Evolutionary conservation across 768 basidiomycete species (phyloP), one percentile per base, ranked within the genome.

Genomic region (Mycena floridula): DNA sequence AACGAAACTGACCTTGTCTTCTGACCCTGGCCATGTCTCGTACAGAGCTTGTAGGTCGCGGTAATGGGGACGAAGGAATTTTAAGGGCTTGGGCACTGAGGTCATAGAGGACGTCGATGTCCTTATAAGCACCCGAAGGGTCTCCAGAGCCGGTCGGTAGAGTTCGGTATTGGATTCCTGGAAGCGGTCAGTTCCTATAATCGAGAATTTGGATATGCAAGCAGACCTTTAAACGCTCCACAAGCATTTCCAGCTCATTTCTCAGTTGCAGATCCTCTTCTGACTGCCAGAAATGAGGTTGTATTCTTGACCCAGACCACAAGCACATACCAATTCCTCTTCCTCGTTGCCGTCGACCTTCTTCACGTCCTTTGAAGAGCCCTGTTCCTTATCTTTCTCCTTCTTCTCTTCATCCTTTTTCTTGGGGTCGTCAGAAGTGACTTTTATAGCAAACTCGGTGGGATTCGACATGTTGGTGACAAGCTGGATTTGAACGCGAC

Each of bases 51-150:
- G 87, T 32, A 95, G 76, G 46, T 81, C 83, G 39, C 86, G 88
- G 61, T 95, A 99, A 60, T 92, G 86, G 25, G 93, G 94, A 45
- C 93, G 85, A 24, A 99, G 77, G 67, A 99, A 99, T 68, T 99
- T 99, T 46, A 99, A 76, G 23, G 96, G 96, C 70, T 99, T 98
- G 1, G 96, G 96, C 8, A 99, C 95, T 20, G 92, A 94, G 9
- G 96, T 99, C 95, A 99, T 98, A 5, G 93, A 96, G 13, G 90
- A 94, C 3, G 96, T 99, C 9, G 93, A 93, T 5, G 95, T 97
- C 58, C 91, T 77, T 57, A 98, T 98, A 35, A 98, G 73, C 6
- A 88, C 92, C 39, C 95, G 80, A 8, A 99, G 75, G 3, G 91
- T 91, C 68, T 99, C 95, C 12, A 99, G 74, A 22, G 95, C 92